Base-by-base conservation (phyloP, 192 early-diverging fungal species). In the Coemansia sp. region DNA sequence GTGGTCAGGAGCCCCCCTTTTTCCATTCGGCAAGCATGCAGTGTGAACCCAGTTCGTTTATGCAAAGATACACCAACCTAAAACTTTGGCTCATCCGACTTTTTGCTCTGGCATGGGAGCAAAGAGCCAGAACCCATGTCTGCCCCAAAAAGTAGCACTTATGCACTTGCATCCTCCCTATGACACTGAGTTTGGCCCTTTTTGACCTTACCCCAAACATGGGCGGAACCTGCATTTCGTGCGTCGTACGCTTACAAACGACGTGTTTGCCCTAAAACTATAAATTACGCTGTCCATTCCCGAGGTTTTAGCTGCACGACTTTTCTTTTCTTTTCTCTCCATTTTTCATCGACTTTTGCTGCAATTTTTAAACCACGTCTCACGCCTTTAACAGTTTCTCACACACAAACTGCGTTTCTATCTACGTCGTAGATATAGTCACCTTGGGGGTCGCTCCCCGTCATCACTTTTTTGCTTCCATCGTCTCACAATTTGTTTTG, bases 201-300 rank as follows among this genome's bases (percentile, higher is more conserved):
- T 19, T 49, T 25, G 53, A 5, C 24, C 25, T 55, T 55, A 55
- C 53, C 53, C 53, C 53, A 55, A 55, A 55, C 53, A 55, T 4
- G 53, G 53, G 24, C 29, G 53, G 6, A 25, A 55, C 53, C 53
- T 55, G 53, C 53, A 55, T 55, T 45, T 55, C 25, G 15, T 27
- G 23, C 53, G 15, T 25, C 14, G 12, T 12, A 12, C 24, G 53
- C 25, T 55, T 55, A 29, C 11, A 32, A 55, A 55, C 17, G 19
- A 5, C 25, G 23, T 21, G 48, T 29, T 10, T 52, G 9, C 52
- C 23, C 23, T 29, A 11, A 52, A 52, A 25, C 11, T 54, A 55
- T 55, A 55, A 55, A 55, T 27, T 35, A 24, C 25, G 14, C 25
- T 6, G 11, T 15, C 7, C 53, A 45, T 55, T 55, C 53, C 53